A percentile compares a stretch with the other conserved stretches of the same genome.
Conservation (phyloP, 2,329 filamentous ascomycete genomes). For the Aureobasidium sp. region DNA sequence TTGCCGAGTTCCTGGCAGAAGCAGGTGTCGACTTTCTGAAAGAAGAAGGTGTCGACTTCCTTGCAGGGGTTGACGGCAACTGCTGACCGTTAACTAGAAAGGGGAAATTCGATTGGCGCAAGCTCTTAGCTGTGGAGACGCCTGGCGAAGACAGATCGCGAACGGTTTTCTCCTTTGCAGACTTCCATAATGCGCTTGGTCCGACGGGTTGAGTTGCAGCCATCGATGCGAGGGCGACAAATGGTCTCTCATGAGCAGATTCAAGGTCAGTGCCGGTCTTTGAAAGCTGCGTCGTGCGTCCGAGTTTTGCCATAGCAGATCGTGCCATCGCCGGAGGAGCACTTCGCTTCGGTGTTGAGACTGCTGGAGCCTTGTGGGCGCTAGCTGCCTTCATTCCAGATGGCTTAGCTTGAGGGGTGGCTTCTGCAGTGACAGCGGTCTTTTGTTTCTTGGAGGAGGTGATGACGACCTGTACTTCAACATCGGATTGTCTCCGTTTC, state of each 20-base stretch:
- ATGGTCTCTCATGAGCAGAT: background rate
- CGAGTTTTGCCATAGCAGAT: background rate
- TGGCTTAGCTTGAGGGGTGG: background rate
- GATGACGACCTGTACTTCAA: slow-evolving; percentile 4
- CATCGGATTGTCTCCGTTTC: background rate
- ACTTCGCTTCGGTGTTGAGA: background rate
- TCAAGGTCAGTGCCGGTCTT: background rate
- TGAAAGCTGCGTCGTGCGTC: background rate
- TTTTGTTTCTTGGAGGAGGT: slow-evolving; percentile 6
- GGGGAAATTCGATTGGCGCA: background rate
- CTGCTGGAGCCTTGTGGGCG: background rate
- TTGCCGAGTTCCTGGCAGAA: background rate
- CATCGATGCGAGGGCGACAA: background rate
- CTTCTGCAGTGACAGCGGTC: background rate
- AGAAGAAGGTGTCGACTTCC: background rate
- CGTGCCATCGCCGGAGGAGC: background rate
- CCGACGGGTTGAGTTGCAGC: background rate
- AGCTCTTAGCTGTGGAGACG: background rate
- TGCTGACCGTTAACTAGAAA: background rate
- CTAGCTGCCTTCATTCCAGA: background rate
- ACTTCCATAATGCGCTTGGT: too few relatives aligned
- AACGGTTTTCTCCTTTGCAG: background rate
- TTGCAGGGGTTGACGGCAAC: background rate
- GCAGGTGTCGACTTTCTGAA: background rate
- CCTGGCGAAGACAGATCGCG: background rate